Evolutionary conservation across 192 early-diverging fungal species (phyloP).

Genomic region (Phycomyces blakesleeanus): DNA sequence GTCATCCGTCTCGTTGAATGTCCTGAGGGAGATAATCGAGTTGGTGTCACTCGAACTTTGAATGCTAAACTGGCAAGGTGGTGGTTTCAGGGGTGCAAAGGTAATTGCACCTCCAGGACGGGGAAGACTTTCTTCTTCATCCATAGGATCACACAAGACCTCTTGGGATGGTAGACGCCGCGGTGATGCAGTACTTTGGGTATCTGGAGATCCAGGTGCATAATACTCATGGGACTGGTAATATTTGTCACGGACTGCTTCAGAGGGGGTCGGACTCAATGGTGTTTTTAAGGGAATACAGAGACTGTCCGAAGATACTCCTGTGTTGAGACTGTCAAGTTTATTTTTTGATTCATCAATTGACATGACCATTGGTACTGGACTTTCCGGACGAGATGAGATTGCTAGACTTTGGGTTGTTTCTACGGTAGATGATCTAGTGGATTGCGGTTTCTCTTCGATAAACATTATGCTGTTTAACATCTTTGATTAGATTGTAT

Average conservation of each 20-base stretch:
- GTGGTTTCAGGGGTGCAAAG: constrained; percentile 3
- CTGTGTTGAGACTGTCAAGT: too few relatives aligned
- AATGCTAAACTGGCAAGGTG: constrained; percentile 11
- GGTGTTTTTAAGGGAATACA: too few relatives aligned
- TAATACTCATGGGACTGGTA: constrained; percentile 10
- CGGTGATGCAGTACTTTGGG: too few relatives aligned
- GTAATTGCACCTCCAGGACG: constrained; percentile 5
- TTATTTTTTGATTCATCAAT: neutral
- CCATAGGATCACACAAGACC: neutral
- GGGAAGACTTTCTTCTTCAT: constrained; percentile 2
- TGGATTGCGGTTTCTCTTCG: neutral
- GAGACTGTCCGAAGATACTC: too few relatives aligned
- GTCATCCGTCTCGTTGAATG: constrained; percentile 28
- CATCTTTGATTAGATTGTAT: neutral
- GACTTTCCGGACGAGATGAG: neutral
- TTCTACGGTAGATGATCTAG: neutral
- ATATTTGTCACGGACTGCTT: constrained; percentile 17
- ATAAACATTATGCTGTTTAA: neutral
- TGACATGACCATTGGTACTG: neutral
- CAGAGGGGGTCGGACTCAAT: constrained; percentile 9
- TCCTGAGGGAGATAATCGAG: constrained; percentile 25
- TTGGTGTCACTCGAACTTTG: constrained; percentile 16
- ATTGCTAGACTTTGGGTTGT: neutral
- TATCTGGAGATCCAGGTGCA: too few relatives aligned
- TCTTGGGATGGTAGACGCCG: neutral